phyloP scores from a whole-genome alignment of 192 early-diverging fungal genomes.

The Gigaspora rosea region DNA sequence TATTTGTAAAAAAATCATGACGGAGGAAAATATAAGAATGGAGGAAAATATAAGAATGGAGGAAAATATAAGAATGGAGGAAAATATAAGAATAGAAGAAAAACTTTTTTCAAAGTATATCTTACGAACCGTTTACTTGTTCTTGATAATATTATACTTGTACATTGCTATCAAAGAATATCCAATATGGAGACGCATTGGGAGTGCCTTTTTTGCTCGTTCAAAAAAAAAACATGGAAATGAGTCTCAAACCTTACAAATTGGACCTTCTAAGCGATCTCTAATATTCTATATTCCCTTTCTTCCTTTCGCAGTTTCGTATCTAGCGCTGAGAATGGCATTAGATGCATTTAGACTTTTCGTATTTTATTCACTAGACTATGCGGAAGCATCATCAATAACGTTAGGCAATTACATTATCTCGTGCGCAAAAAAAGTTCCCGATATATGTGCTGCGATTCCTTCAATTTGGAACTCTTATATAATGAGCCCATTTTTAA shows the following conservation, averaged over 20 bases:
- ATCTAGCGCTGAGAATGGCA: constrained; percentile 4
- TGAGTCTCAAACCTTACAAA: neutral
- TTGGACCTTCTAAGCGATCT: neutral
- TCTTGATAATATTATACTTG: constrained; percentile 4
- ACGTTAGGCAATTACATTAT: neutral
- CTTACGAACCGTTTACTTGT: too few species aligned
- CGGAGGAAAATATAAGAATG: too few species aligned
- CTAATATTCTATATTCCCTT: constrained; percentile 14
- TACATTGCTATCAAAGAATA: constrained; percentile 28
- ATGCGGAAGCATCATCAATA: neutral
- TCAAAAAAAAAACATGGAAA: neutral
- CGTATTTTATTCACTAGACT: constrained; percentile 33
- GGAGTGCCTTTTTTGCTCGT: neutral
- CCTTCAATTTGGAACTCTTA: neutral
- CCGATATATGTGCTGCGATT: neutral
- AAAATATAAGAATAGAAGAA: too few species aligned
- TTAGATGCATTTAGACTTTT: constrained; percentile 23
- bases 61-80: too few species aligned
- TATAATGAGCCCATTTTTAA: neutral
- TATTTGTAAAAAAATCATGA: too few species aligned
- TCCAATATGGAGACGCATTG: neutral
- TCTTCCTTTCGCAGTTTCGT: constrained; percentile 21
- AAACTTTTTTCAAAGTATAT: too few species aligned
- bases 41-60: too few species aligned
- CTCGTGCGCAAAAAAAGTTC: neutral